Percentiles rank a stretch among this genome's conserved stretches.
Evolutionary conservation across 306 rosid species (phyloP).

Genomic region (Alnus glutinosa): DNA sequence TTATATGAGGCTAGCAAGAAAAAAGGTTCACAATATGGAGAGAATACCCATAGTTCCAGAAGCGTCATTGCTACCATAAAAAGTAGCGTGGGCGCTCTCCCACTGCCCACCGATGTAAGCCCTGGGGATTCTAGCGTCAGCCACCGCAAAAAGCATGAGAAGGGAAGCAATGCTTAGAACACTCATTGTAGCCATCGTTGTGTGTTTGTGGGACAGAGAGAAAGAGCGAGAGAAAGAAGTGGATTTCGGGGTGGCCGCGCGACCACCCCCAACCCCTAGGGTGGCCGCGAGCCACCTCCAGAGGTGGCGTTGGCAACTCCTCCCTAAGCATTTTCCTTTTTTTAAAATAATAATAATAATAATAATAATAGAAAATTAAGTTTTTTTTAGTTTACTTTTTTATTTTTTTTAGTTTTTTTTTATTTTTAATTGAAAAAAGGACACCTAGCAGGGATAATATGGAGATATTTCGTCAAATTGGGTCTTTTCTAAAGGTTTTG

Average conservation of each 20-base stretch:
- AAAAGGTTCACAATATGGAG: background rate
- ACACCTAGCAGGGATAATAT: no score
- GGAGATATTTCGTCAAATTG: no score
- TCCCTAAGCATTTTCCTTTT: no score
- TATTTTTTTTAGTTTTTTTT: no score
- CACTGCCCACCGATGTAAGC: conserved; percentile 67
- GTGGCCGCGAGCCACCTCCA: no score
- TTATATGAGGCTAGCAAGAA: background rate
- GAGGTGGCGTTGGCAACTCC: no score
- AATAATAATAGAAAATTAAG: no score
- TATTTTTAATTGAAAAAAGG: no score
- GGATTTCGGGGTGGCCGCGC: background rate
- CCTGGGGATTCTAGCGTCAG: conserved; percentile 77
- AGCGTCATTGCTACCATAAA: conserved; percentile 97
- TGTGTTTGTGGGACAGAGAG: background rate
- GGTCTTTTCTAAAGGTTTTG: no score
- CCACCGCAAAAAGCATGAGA: conserved; percentile 37
- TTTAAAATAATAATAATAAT: no score
- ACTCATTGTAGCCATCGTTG: conserved; percentile 47
- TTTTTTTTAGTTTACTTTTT: no score
- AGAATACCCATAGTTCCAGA: conserved; percentile 92
- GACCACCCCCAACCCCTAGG: no score
- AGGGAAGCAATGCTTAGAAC: conserved; percentile 54
- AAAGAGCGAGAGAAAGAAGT: background rate
- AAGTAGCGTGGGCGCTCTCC: conserved; percentile 88